Base-by-base conservation (phyloP, 169 alveolate species). In the Perkinsus olseni region DNA sequence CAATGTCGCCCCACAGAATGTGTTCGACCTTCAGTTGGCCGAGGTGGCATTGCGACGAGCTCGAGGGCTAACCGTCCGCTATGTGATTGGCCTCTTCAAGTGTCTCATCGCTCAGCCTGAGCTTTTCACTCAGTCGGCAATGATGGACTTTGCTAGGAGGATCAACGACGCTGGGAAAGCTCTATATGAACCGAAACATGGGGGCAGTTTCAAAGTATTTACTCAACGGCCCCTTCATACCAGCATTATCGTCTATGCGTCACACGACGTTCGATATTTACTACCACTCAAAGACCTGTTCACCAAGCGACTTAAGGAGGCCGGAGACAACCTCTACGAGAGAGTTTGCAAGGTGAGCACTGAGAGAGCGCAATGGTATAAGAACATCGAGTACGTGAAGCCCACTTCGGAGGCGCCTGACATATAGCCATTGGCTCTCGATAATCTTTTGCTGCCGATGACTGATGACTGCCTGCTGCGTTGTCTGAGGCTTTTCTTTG, bases 31-130 rank as follows among this genome's bases (percentile, higher is more conserved):
- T 20, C 92, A 91, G 92, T 40, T 91, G 38, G 92, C 92, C 11
- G 92, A 91, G 92, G 92, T 91, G 31, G 92, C 92, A 6, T 38
- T 38, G 24, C 50, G 92, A 91, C 92, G 92, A 21, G 39, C 92
- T 3, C 50, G 50, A 38, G 92, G 92, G 10, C 92, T 91, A 6
- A 91, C 39, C 38, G 92, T 91, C 17, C 39, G 50, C 50, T 91
- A 91, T 38, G 92, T 91, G 20, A 38, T 38, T 38, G 92, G 92
- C 74, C 74, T 91, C 36, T 38, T 38, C 37, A 91, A 91, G 37
- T 38, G 39, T 36, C 92, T 91, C 20, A 38, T 91, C 0, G 37
- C 39, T 10, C 50, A 40, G 74, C 39, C 74, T 40, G 92, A 38
- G 13, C 74, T 91, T 10, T 38, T 38, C 74, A 39, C 39, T 38